Conservation (phyloP, 768 basidiomycete species). For the Termitomyces sp. region DNA sequence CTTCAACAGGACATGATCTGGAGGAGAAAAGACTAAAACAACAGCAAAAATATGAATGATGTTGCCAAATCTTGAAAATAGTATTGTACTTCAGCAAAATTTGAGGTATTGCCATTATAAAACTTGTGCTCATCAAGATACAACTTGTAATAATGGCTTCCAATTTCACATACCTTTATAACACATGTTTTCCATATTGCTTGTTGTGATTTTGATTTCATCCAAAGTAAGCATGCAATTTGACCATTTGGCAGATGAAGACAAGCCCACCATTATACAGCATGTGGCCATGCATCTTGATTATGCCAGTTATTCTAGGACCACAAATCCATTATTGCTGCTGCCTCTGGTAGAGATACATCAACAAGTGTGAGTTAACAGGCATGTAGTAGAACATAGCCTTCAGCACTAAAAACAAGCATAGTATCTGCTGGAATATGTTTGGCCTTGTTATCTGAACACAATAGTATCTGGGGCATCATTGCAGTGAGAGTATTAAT, state of each 20-base stretch:
- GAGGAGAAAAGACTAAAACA: background rate
- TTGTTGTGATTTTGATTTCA: constrained; percentile 1
- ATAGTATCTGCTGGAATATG: no score
- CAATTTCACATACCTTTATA: background rate
- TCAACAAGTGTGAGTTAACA: no score
- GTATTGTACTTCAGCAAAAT: no score
- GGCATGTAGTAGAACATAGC: no score
- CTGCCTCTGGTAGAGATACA: no score
- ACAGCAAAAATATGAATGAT: background rate
- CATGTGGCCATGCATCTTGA: background rate
- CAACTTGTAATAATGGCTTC: no score
- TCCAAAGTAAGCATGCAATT: constrained; percentile 18
- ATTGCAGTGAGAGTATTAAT: background rate
- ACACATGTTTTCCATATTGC: background rate
- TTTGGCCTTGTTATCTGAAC: no score
- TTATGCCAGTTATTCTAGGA: no score
- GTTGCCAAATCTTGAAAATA: no score
- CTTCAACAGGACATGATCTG: background rate
- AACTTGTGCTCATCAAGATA: no score
- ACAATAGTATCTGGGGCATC: background rate
- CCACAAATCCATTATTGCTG: no score
- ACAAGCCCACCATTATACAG: constrained; percentile 16
- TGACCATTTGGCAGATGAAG: constrained; percentile 9
- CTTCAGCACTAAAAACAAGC: no score
- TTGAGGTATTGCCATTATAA: background rate